A percentile compares a stretch with the other conserved stretches of the same genome.
Conservation (phyloP, 805 yeast species). For the Wickerhamiella sorbophila region DNA sequence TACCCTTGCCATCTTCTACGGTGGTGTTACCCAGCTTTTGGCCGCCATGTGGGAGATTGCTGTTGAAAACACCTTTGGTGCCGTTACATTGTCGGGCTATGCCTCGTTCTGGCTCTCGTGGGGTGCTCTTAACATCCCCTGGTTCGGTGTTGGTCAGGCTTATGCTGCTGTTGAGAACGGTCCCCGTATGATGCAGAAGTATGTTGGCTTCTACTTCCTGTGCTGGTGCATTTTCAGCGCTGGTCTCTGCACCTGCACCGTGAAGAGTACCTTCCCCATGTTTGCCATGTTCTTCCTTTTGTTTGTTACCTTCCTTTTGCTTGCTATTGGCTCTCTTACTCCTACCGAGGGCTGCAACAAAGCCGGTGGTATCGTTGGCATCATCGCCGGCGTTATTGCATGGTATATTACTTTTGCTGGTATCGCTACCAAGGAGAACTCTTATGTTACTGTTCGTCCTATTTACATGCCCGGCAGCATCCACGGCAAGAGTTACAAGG, state of each 20-base stretch:
- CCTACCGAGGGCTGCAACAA: constrained; percentile 29
- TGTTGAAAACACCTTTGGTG: constrained; percentile 53
- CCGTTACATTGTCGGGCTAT: constrained; percentile 44
- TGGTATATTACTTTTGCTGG: constrained; percentile 55
- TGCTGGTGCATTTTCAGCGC: constrained; percentile 55
- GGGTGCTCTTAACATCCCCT: constrained; percentile 43
- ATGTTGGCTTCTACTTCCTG: constrained; percentile 43
- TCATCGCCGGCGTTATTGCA: constrained; percentile 40
- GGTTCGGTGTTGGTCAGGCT: constrained; percentile 46
- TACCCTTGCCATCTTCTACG: constrained; percentile 46
- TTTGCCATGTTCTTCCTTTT: constrained; percentile 41
- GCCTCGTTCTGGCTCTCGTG: constrained; percentile 63
- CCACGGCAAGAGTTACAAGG: not conserved
- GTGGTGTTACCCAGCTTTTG: constrained; percentile 43
- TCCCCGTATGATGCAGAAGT: constrained; percentile 25
- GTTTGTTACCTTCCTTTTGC: constrained; percentile 39
- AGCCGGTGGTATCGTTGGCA: constrained; percentile 53
- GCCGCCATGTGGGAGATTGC: constrained; percentile 59
- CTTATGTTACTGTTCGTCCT: constrained; percentile 41
- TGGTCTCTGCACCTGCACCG: constrained; percentile 38
- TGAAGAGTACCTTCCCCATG: constrained; percentile 53
- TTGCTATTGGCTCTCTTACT: constrained; percentile 38
- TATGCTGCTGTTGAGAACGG: constrained; percentile 31
- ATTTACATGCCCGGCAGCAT: constrained; percentile 32
- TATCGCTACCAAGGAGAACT: constrained; percentile 42